phyloP scores from a whole-genome alignment of 306 rosid species.

The Fagus sylvatica region DNA sequence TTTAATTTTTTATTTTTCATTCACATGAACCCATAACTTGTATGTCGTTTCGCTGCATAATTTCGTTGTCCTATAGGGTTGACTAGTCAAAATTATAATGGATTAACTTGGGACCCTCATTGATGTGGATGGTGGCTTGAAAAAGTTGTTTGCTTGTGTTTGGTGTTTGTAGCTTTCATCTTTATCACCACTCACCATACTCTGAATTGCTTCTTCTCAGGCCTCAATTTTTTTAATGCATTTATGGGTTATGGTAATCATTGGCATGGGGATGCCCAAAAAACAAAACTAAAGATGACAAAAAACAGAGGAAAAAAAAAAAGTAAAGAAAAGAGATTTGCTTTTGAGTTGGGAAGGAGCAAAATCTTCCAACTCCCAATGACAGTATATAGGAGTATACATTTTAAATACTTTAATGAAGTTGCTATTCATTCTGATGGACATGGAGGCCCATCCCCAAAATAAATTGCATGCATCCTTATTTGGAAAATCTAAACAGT shows the following conservation, averaged over 20 bases:
- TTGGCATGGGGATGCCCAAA: background rate
- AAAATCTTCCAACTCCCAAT: background rate
- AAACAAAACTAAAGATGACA: background rate
- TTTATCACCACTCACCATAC: conserved; percentile 25
- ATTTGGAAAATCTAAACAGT: too few species aligned
- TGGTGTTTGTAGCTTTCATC: conserved; percentile 48
- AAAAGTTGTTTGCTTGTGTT: conserved; percentile 36
- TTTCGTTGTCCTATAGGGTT: conserved; percentile 5
- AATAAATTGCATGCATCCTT: too few species aligned
- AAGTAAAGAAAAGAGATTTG: background rate
- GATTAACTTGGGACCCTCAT: background rate
- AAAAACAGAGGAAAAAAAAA: background rate
- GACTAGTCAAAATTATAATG: conserved; percentile 29
- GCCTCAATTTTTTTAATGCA: background rate
- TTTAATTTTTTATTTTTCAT: background rate
- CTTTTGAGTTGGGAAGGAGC: background rate
- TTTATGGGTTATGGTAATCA: background rate
- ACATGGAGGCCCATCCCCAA: too few species aligned
- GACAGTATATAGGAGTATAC: background rate
- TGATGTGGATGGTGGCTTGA: conserved; percentile 9
- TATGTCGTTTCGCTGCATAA: conserved; percentile 16
- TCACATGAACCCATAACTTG: conserved; percentile 11
- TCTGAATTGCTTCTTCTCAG: conserved; percentile 6
- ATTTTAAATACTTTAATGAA: background rate
- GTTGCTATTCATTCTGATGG: background rate